Evolutionary conservation across 192 early-diverging fungal genomes (phyloP), one percentile per base, ranked within the genome.

Genomic region (Coemansia sp.): DNA sequence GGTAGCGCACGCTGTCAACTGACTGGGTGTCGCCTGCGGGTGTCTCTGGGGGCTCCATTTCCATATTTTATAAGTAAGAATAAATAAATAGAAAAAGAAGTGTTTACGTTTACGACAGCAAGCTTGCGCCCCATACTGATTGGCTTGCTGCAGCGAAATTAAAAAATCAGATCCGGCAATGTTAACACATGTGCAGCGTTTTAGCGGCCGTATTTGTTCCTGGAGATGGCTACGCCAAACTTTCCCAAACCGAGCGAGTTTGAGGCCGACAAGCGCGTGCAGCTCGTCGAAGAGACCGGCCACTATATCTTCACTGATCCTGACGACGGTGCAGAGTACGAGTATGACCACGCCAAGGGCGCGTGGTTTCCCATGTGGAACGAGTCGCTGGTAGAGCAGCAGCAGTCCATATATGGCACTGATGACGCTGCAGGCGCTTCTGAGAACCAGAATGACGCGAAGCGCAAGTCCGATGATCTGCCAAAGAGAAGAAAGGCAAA

Each of bases 351-450:
- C 15, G 75, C 71, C n/a, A 75, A 84, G 56, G 72, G 82, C 28
- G 90, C 89, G 0, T 96, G 94, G 94, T 94, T 93, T 79, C 94
- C 92, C 3, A 87, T 90, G 85, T 70, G 67, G 65, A 65, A 70
- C 45, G 72, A 67, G 25, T 50, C 53, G 1, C 53, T 73, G 26
- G 58, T 79, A 21, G 67, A 62, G 20, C 57, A 67, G 34, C 77
- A 79, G 23, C 77, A 79, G 36, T 74, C 70, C 0, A 66, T 60
- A 10, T 79, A 79, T 42, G 65, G 60, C 15, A 32, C 46, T 27
- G 47, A 75, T 15, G 28, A 46, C 2, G 50, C 11, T 23, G 28
- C 9, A 2, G 31, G 49, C 19, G 21, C 22, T 17, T 41, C 29
- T 38, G 47, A 5, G 6, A 29, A 32, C 6, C 28, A 25, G 21